Base-by-base conservation (phyloP, 176 grass and related monocot species). In the Thalia dealbata region DNA sequence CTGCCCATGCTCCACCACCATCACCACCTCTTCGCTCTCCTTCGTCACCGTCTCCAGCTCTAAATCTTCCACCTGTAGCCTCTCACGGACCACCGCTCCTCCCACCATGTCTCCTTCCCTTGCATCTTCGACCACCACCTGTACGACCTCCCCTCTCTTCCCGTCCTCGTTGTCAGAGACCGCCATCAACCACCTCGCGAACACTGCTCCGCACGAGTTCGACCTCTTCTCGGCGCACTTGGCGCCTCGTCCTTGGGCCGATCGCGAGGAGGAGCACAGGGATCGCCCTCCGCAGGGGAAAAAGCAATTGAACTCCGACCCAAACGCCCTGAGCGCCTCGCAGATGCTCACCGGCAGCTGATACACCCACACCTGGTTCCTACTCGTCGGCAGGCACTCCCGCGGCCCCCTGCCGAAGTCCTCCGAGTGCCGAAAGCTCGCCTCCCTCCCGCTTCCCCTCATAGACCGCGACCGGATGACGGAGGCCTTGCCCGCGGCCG, bases 311-410 rank as follows among this genome's bases (percentile, higher is more conserved):
- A 86, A 73, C 80, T 86, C 84, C 27, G 85, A 99, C 66, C 90
- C 90, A 45, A 90, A 86, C 10, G 86, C 80, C 83, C 86, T 85
- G 61, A 99, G 73, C 27, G 87, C 95, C 77, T 92, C 95, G 81
- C 95, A 99, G 32, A 99, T 99, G 71, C 89, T 99, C 25, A 88
- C 90, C 16, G 87, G 95, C 72, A 99, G 92, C 95, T 99, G 90
- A 82, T 91, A 86, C 46, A 84, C 90, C 95, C 95, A 99, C 55
- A 87, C 78, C 76, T 91, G 87, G 76, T 91, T 97, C 85, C 85
- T 90, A 21, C 76, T 82, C 44, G 81, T 82, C 44, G 81, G 78
- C 61, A 79, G 61, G 72, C 13, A 78, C 44, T 5, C 81, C 61
- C 69, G 74, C 80, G 70, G 80, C 80, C 52, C 51, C 80, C 52